Percentiles rank a stretch among this genome's conserved stretches.
These are phyloP conservation scores for Ogataea methylovora DNA, from an alignment of 805 yeast genomes.

Conservation along the genomic window DNA sequence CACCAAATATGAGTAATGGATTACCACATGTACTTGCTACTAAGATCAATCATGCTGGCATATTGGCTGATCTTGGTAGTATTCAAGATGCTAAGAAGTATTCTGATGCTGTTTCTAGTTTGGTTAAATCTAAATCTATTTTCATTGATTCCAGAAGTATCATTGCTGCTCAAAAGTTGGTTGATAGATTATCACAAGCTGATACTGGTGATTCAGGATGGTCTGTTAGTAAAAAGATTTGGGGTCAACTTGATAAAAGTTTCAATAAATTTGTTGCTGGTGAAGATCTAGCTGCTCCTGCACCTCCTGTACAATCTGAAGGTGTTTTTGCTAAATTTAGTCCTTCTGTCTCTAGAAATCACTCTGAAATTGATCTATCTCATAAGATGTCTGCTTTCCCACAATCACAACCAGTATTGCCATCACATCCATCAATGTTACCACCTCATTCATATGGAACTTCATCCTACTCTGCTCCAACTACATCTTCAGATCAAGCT, in stretches of 20 bases:
- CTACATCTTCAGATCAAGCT: slow-evolving; percentile 10
- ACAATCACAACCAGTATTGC: slow-evolving; percentile 13
- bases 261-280: slow-evolving; percentile 80
- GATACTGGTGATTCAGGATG: slow-evolving; percentile 38
- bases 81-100: slow-evolving; percentile 54
- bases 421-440: slow-evolving; percentile 1
- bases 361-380: slow-evolving; percentile 31
- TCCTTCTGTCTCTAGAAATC: slow-evolving; percentile 57
- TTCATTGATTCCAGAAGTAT: slow-evolving; percentile 26
- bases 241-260: slow-evolving; percentile 84
- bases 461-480: slow-evolving; percentile 16
- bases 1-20: slow-evolving; percentile 25
- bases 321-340: slow-evolving; percentile 68
- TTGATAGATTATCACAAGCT: slow-evolving; percentile 39
- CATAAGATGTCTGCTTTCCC: slow-evolving; percentile 7
- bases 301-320: slow-evolving; percentile 22
- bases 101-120: slow-evolving; percentile 40
- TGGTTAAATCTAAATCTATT: slow-evolving; percentile 30
- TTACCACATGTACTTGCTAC: slow-evolving; percentile 47
- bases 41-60: slow-evolving; percentile 61
- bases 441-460: slow-evolving; percentile 6
- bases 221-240: slow-evolving; percentile 73
- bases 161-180: slow-evolving; percentile 28
- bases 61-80: slow-evolving; percentile 61
- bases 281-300: slow-evolving; percentile 46